phyloP scores from a whole-genome alignment of 1,139 yeast genomes.

The Hansenula sp. region DNA sequence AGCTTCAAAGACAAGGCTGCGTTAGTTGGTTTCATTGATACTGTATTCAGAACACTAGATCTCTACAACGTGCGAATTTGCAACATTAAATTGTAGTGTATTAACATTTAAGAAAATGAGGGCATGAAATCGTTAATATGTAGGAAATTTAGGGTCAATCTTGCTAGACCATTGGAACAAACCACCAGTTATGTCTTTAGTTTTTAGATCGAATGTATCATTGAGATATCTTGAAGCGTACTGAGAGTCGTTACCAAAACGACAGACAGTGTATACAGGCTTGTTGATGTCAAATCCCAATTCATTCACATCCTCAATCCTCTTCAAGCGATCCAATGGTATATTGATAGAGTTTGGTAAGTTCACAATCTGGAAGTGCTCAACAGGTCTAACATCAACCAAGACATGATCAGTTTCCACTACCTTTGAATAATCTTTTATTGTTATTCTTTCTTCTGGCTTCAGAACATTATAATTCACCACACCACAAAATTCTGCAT shows the following conservation, averaged over 20 bases:
- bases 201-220: conserved; percentile 41
- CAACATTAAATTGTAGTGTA: no score
- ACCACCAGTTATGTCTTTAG: conserved; percentile 77
- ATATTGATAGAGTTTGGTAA: conserved; percentile 60
- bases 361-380: conserved; percentile 67
- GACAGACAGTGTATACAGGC: conserved; percentile 56
- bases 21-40: no score
- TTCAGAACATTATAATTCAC: conserved; percentile 43
- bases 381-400: conserved; percentile 79
- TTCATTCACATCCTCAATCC: conserved; percentile 27
- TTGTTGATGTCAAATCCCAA: conserved; percentile 17
- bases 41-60: no score
- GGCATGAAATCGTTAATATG: conserved; percentile 39
- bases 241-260: conserved; percentile 92
- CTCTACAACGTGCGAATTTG: no score
- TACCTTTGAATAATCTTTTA: conserved; percentile 34
- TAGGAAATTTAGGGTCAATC: conserved; percentile 62
- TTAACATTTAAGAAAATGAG: no score
- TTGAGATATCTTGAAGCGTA: conserved; percentile 59
- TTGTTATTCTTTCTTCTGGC: conserved; percentile 45
- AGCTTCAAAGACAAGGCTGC: no score
- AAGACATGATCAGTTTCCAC: conserved; percentile 30
- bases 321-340: conserved; percentile 50
- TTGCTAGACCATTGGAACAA: conserved; percentile 63
- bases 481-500: conserved; percentile 72